Evolutionary conservation across 2,329 filamentous ascomycete species (phyloP), one percentile per base, ranked within the genome.

Genomic region (Alternaria angustiovoidea): DNA sequence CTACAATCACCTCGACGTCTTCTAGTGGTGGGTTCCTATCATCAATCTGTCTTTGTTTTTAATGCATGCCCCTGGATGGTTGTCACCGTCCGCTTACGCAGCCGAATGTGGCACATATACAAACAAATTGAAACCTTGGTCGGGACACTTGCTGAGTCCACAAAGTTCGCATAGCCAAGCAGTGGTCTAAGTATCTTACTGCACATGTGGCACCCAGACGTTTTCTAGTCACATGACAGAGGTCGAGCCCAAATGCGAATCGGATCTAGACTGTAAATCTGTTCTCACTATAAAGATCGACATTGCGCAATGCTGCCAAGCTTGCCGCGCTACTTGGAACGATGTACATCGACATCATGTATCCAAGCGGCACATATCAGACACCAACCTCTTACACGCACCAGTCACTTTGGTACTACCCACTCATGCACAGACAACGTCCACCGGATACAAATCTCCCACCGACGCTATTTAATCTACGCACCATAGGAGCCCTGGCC

Each of bases 241-340:
- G 42, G 34, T 51, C 49, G 36, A 41, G 24, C 34, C 16, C 16
- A 51, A 26, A 51, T 18, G 26, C 16, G 36, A 51, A 41, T 39
- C 22, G 24, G 36, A 39, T 51, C 49, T 22, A 51, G 36, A 51
- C 49, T 30, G 24, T 14, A 41, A 41, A 51, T 30, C n/a, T 39
- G 22, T 51, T 38, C 49, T 36, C 49, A 51, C 57, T 46, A 62
- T 28, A 59, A 38, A 34, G 59, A 64, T 65, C 62, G 39, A 42
- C 62, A 56, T 43, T 54, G 49, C 46, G 53, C 22, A 41, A 53
- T 55, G 30, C 44, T 18, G 62, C 64, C 64, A 65, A 65, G 54
- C 28, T 30, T 51, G 54, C 39, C 28, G 47, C 47, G 47, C 36
- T 48, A 36, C 57, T 63, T 62, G 55, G 57, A 43, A 24, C 18